A percentile compares a stretch with the other conserved stretches of the same genome.
These are phyloP conservation scores for Polyplosphaeria fusca DNA, from an alignment of 495 filamentous ascomycete species.

Conservation along the genomic window DNA sequence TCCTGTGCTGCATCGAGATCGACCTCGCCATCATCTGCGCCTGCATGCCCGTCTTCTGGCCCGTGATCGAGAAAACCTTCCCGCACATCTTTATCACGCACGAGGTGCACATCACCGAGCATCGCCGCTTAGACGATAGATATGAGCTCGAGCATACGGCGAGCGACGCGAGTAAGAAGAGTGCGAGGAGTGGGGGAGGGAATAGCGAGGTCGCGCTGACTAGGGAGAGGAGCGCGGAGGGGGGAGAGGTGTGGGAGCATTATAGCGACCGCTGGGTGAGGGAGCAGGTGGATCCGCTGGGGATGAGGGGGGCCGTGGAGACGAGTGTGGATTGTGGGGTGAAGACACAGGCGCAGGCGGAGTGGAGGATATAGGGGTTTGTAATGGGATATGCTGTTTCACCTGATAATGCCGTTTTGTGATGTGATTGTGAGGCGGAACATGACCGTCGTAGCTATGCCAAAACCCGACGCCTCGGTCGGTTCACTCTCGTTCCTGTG, in stretches of 20 bases:
- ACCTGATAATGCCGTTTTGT: too few relatives aligned
- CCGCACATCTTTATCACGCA: constrained; percentile 23
- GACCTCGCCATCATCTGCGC: constrained; percentile 26
- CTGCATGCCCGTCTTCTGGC: constrained; percentile 31
- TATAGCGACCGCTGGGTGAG: constrained; percentile 22
- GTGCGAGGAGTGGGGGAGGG: not conserved
- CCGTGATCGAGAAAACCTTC: constrained; percentile 16
- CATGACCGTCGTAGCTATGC: too few relatives aligned
- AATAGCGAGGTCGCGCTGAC: constrained; percentile 12
- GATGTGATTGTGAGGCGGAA: too few relatives aligned
- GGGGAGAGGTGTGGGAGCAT: not conserved
- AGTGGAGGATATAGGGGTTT: constrained; percentile 20
- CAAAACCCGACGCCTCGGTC: too few relatives aligned
- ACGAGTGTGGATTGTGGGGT: constrained; percentile 15
- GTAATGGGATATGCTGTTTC: too few relatives aligned
- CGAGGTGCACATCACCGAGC: constrained; percentile 25
- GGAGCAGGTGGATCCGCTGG: constrained; percentile 15
- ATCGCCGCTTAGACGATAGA: not conserved
- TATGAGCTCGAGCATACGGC: constrained; percentile 3
- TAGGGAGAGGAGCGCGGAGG: not conserved
- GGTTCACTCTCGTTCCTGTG: too few relatives aligned
- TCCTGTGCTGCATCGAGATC: constrained; percentile 28
- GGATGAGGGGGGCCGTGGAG: not conserved
- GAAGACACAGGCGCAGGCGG: constrained; percentile 1
- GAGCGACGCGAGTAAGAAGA: not conserved